A percentile compares a stretch with the other conserved stretches of the same genome.
phyloP scores from a whole-genome alignment of 1,284 basidiomycete species.

The Cyathus olla region DNA sequence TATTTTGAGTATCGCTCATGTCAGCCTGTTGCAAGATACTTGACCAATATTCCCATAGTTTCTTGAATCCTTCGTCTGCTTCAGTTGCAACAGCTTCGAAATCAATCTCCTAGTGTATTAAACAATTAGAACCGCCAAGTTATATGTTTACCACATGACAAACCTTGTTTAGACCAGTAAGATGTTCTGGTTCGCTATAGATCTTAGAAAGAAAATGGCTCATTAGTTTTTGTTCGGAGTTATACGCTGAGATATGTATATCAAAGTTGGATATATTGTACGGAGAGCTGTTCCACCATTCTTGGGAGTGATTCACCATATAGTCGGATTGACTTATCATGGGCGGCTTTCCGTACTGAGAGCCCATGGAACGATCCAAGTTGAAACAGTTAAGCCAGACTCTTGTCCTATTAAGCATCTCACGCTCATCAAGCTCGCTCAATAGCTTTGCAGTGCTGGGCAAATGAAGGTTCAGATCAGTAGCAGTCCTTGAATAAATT shows the following conservation, averaged over 20 bases:
- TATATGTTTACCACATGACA: constrained; percentile 7
- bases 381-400: constrained; percentile 91
- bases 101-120: constrained; percentile 60
- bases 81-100: constrained; percentile 72
- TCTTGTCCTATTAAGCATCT: constrained; percentile 88
- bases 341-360: constrained; percentile 86
- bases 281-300: constrained; percentile 79
- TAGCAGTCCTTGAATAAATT: constrained; percentile 67
- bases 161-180: constrained; percentile 80
- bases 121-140: background rate
- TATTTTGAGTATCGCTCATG: constrained; percentile 59
- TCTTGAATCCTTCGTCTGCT: constrained; percentile 72
- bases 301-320: constrained; percentile 76
- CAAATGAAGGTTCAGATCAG: constrained; percentile 86
- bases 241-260: constrained; percentile 82
- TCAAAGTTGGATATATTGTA: constrained; percentile 81
- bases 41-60: constrained; percentile 67
- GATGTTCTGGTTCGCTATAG: constrained; percentile 79
- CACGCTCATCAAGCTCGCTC: constrained; percentile 81
- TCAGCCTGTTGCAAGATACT: constrained; percentile 60
- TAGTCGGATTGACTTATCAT: constrained; percentile 83
- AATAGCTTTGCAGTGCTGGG: constrained; percentile 75
- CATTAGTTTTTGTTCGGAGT: constrained; percentile 74
- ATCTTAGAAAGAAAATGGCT: constrained; percentile 70
- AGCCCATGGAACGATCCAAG: constrained; percentile 83